Percentiles rank a stretch among this genome's conserved stretches.
Conservation (phyloP, 2,329 filamentous ascomycete species). For the Ilyonectria robusta region DNA sequence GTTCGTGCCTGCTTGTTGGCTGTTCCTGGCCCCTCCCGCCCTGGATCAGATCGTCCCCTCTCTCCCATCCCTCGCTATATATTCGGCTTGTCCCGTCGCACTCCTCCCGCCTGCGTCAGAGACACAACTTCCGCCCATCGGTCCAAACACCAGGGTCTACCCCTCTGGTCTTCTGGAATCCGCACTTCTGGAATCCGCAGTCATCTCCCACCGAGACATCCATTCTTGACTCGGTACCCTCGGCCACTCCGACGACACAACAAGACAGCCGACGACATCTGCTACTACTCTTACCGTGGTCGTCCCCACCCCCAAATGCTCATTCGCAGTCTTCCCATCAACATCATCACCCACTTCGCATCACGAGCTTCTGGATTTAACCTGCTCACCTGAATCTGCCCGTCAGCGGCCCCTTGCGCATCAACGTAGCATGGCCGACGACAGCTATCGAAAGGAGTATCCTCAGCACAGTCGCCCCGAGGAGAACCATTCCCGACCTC, state of each 20-base stretch:
- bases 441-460: slow-evolving; percentile 56
- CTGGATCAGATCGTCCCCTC: slow-evolving; percentile 21
- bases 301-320: slow-evolving; percentile 39
- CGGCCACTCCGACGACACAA: slow-evolving; percentile 35
- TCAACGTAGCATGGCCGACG: slow-evolving; percentile 57
- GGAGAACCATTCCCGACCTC: slow-evolving; percentile 59
- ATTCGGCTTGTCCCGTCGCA: slow-evolving; percentile 44
- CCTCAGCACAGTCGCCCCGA: slow-evolving; percentile 54
- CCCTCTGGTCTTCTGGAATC: slow-evolving; percentile 45
- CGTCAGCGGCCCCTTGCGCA: slow-evolving; percentile 45
- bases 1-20: slow-evolving; percentile 21
- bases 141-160: slow-evolving; percentile 39
- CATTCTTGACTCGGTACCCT: slow-evolving; percentile 42
- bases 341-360: slow-evolving; percentile 14
- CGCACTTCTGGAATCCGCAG: slow-evolving; percentile 43
- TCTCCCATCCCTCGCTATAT: slow-evolving; percentile 32
- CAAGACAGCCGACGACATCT: slow-evolving; percentile 21
- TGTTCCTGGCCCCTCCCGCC: slow-evolving; percentile 41
- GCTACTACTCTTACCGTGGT: slow-evolving; percentile 11
- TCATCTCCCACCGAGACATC: slow-evolving; percentile 47
- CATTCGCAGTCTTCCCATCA: slow-evolving; percentile 33
- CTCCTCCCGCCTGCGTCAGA: slow-evolving; percentile 43
- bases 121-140: slow-evolving; percentile 37
- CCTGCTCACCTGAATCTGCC: slow-evolving; percentile 41
- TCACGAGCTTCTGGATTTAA: slow-evolving; percentile 29